Evolutionary conservation across 2,329 filamentous ascomycete species (phyloP).

Genomic region (Ophiostoma australiae): DNA sequence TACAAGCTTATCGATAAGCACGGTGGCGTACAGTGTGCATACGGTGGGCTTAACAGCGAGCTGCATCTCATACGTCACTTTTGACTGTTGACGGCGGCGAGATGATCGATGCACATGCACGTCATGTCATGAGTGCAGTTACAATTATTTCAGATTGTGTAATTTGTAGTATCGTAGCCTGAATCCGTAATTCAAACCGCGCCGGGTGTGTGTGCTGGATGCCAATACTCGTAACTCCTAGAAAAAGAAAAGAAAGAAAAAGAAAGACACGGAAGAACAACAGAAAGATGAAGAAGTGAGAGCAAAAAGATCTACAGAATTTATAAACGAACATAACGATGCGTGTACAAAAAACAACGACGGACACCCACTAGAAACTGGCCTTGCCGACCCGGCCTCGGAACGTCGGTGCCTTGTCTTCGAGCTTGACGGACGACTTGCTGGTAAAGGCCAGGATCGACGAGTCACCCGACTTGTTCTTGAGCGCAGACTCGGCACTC

Average conservation of each 20-base stretch:
- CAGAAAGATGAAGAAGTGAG: background rate
- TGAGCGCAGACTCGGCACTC: constrained; percentile 53
- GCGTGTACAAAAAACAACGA: background rate
- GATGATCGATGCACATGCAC: background rate
- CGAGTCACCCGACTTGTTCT: constrained; percentile 31
- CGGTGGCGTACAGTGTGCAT: background rate
- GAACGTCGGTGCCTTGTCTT: constrained; percentile 29
- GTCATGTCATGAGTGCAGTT: background rate
- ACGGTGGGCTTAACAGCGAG: background rate
- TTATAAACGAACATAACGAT: background rate
- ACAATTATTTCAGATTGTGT: background rate
- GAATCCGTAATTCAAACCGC: background rate
- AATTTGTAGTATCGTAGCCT: background rate
- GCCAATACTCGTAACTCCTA: constrained; percentile 10
- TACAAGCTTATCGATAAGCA: constrained; percentile 22
- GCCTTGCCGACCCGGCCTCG: background rate
- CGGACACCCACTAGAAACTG: background rate
- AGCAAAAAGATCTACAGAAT: background rate
- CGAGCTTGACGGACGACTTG: constrained; percentile 36
- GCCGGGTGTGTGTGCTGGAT: constrained; percentile 5
- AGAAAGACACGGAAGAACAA: background rate
- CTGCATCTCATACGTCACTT: constrained; percentile 10
- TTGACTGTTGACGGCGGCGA: background rate
- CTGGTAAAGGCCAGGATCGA: constrained; percentile 42
- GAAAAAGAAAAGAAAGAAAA: background rate